Evolutionary conservation across 768 basidiomycete species (phyloP).

Genomic region (Lactarius psammicola): DNA sequence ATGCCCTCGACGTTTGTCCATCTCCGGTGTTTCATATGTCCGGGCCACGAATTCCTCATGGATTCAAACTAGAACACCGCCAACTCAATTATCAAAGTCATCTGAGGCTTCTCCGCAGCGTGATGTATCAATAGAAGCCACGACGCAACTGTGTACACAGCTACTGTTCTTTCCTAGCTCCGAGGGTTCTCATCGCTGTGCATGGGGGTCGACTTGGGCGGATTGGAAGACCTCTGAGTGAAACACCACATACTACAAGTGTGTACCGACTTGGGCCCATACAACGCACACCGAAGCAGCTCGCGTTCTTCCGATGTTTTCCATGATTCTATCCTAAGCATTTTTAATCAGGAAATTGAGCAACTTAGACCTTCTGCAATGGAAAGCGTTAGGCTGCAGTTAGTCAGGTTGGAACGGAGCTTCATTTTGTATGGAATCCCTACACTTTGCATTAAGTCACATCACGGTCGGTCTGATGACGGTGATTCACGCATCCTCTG

Average conservation of each 20-base stretch:
- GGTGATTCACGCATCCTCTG: background rate
- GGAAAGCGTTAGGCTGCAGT: background rate
- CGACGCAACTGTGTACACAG: background rate
- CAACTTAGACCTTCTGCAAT: background rate
- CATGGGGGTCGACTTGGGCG: background rate
- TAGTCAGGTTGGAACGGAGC: background rate
- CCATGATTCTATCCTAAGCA: too few species aligned
- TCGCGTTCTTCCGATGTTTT: background rate
- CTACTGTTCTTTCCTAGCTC: background rate
- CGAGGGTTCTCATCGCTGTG: background rate
- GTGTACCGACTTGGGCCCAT: background rate
- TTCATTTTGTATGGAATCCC: background rate
- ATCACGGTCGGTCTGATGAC: background rate
- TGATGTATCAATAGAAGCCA: background rate
- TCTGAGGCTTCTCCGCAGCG: background rate
- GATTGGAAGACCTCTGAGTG: background rate
- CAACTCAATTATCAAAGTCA: background rate
- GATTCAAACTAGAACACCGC: background rate
- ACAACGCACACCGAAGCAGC: background rate
- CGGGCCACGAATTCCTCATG: background rate
- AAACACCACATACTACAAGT: background rate
- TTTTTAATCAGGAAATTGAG: background rate
- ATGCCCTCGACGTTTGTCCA: background rate
- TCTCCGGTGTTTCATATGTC: background rate
- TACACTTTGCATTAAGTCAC: background rate